Base-by-base conservation (phyloP, 2,329 filamentous ascomycete genomes). In the Colletotrichum salicis region DNA sequence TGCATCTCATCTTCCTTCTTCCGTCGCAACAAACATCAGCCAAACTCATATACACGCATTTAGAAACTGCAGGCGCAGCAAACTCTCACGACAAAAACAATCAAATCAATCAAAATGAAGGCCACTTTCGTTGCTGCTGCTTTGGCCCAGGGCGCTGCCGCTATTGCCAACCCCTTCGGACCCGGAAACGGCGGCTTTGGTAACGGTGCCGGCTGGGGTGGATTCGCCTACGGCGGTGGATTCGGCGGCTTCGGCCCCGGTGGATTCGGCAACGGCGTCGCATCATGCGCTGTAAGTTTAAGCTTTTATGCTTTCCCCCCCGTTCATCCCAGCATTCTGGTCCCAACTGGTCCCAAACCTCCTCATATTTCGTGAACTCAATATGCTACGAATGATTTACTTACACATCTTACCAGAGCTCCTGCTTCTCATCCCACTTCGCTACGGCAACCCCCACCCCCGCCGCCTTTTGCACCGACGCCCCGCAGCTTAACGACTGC, bases 401-500 rank as follows among this genome's bases (percentile, higher is more conserved):
- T n/a, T n/a, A n/a, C n/a, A n/a, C n/a, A n/a, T n/a, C n/a, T n/a
- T n/a, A n/a, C n/a, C n/a, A 75, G 74, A 70, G 62, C 56, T 74
- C 74, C 55, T 76, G 76, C 65, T 75, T 76, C 60, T 77, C 76
- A 6, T 77, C 76, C 27, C 75, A 76, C 75, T 78, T 74, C 73
- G 64, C 65, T n/a, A 75, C 75, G 5, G 74, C 75, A 11, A 71
- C 74, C 19, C 74, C 73, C 10, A 74, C 74, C 4, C 76, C 76
- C 41, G 52, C 73, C 15, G 75, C 76, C 22, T 75, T 76, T 56
- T 78, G 76, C 72, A 63, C 70, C 56, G 58, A 63, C 29, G 66
- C 59, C 24, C 63, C 72, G 13, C 56, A 33, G 8, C 67, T 78
- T 22, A 72, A 61, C n/a, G 63, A 70, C 51, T 78, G 76, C 67